Percentiles rank a stretch among this genome's conserved stretches.
These are phyloP conservation scores for Colletotrichum chrysophilum DNA, from an alignment of 2,329 filamentous ascomycete species.

Conservation along the genomic window DNA sequence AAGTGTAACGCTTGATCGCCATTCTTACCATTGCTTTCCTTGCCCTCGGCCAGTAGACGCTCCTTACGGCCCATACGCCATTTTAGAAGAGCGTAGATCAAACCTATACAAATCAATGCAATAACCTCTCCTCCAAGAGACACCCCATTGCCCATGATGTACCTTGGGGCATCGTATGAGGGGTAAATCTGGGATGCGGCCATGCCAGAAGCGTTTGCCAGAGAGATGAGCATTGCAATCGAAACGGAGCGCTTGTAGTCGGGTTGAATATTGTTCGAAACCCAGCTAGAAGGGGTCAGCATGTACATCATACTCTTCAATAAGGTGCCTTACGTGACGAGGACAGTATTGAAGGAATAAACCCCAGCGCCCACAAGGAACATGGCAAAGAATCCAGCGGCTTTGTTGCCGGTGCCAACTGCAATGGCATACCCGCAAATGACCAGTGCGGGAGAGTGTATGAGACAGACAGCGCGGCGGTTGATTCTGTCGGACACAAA, in stretches of 20 bases:
- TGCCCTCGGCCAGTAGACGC: neutral
- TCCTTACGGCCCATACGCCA: neutral
- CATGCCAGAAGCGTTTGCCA: constrained; percentile 33
- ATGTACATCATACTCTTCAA: neutral
- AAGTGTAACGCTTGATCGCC: neutral
- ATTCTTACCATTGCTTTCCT: neutral
- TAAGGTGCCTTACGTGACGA: neutral
- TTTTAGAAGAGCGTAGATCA: neutral
- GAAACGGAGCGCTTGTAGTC: constrained; percentile 37
- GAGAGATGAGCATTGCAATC: constrained; percentile 31
- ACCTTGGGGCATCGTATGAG: constrained; percentile 32
- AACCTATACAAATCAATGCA: neutral
- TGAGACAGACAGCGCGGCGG: constrained; percentile 32
- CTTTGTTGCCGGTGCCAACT: constrained; percentile 29
- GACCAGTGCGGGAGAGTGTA: constrained; percentile 32
- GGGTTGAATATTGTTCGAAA: constrained; percentile 36
- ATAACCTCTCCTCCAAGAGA: constrained; percentile 29
- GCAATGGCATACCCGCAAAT: constrained; percentile 36
- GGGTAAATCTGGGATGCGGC: constrained; percentile 38
- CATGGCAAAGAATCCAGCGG: constrained; percentile 37
- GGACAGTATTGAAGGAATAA: neutral
- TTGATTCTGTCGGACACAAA: constrained; percentile 33
- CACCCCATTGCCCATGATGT: constrained; percentile 25
- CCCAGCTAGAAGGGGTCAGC: constrained; percentile 24
- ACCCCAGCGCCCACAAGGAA: constrained; percentile 28